Evolutionary conservation across 495 filamentous ascomycete genomes (phyloP), one percentile per base, ranked within the genome.

Genomic region (Parachaetomium inaequale): DNA sequence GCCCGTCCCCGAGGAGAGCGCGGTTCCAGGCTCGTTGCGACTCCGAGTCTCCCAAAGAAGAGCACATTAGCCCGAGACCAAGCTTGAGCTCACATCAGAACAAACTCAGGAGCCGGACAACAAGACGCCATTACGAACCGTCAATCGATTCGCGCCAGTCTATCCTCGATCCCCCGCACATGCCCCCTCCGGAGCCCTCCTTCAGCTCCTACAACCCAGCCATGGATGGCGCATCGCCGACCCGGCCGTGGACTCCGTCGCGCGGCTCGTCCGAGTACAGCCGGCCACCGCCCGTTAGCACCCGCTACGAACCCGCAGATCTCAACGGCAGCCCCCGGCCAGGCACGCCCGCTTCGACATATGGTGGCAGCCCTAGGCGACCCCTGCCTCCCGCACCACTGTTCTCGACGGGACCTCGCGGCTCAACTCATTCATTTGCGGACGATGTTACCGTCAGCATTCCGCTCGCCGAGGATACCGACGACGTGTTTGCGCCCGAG

Each of bases 361-460:
- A 96, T 69, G 88, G 91, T 38, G 88, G 91, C 11, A 92, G 90
- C 64, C 89, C 91, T 8, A 83, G 90, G 51, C 81, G 90, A 62
- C 93, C 93, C n/a, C 75, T 97, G n/a, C 94, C 93, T 15, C 90
- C 91, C 2, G 91, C 92, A 31, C 94, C 93, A 6, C 76, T 93
- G n/a, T 97, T 96, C 67, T 81, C 86, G 4, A 77, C 14, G 3
- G 49, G 46, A 0, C 68, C 66, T 12, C 66, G 71, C 21, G 63
- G 68, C 59, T 78, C 73, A 26, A 63, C 61, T 1, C 60, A 60
- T 7, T 75, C 68, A 49, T 78, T 81, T 34, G 71, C 65, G 5
- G 83, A 82, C 61, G 82, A 84, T 63, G 76, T 75, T n/a, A 82
- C 81, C 4, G 78, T 84, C 17, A 79, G 75, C 38, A 93, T 88